phyloP scores from a whole-genome alignment of 106 monocot species.

The Acorus gramineus region DNA sequence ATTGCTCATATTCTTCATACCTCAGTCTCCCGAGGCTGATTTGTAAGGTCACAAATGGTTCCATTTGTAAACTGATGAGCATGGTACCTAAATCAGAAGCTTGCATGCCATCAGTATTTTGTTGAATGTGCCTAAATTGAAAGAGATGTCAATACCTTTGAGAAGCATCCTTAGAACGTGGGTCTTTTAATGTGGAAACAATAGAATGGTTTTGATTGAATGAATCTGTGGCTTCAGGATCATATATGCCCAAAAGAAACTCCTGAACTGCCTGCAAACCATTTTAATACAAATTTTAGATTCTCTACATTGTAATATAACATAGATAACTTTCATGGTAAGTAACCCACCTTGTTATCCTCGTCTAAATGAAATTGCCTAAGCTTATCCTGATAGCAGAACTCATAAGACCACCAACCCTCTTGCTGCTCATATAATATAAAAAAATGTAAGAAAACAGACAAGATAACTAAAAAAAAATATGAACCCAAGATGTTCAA shows the following conservation, averaged over 20 bases:
- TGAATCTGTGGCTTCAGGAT: constrained; percentile 41
- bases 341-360: constrained; percentile 36
- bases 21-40: constrained; percentile 71
- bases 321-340: neutral
- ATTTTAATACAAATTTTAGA: too few species aligned
- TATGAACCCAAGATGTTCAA: neutral
- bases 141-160: constrained; percentile 33
- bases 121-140: neutral
- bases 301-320: too few species aligned
- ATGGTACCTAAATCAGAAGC: constrained; percentile 46
- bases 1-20: constrained; percentile 9
- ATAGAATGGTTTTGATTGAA: constrained; percentile 61
- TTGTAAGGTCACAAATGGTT: constrained; percentile 80
- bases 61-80: constrained; percentile 74
- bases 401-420: constrained; percentile 94
- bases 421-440: constrained; percentile 39
- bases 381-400: constrained; percentile 63
- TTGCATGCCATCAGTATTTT: too few species aligned
- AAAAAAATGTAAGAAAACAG: neutral
- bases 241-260: constrained; percentile 63
- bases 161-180: constrained; percentile 67
- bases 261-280: constrained; percentile 52
- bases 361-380: constrained; percentile 70
- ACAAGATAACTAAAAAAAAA: constrained; percentile 1
- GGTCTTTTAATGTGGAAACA: constrained; percentile 57